A percentile compares a stretch with the other conserved stretches of the same genome.
phyloP scores from a whole-genome alignment of 345 rosid species.

The Hibiscus tridactylites region DNA sequence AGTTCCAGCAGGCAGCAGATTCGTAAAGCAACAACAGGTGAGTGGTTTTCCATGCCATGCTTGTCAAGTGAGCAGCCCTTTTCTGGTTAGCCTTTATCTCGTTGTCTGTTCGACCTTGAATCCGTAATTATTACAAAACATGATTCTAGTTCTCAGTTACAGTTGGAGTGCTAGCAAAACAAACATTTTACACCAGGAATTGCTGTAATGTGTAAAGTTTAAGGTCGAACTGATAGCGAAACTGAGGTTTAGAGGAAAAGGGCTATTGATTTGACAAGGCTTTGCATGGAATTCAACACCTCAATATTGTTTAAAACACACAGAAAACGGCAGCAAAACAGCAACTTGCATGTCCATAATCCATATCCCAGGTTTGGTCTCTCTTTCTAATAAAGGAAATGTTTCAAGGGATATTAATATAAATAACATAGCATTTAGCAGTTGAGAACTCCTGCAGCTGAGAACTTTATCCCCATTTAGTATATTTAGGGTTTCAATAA shows the following conservation, averaged over 20 bases:
- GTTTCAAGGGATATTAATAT: not conserved
- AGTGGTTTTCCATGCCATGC: conserved; percentile 40
- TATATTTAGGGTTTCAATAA: not conserved
- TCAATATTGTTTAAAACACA: not conserved
- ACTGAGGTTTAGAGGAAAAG: conserved; percentile 1
- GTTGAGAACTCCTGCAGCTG: not conserved
- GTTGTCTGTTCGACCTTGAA: conserved; percentile 29
- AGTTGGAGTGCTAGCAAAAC: not conserved
- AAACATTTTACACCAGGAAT: not conserved
- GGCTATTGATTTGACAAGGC: conserved; percentile 11
- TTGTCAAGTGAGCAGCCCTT: conserved; percentile 26
- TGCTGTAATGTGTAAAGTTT: not conserved
- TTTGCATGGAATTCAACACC: conserved; percentile 19
- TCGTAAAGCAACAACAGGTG: conserved; percentile 15
- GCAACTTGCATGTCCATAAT: not conserved
- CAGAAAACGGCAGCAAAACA: not conserved
- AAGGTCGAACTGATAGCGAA: conserved; percentile 17
- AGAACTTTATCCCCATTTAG: not conserved
- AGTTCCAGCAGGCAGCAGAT: not conserved
- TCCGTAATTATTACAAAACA: not conserved
- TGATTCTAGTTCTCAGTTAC: not conserved
- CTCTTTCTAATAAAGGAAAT: not conserved
- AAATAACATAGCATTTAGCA: not conserved
- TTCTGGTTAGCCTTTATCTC: conserved; percentile 18
- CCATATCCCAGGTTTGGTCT: not conserved